Evolutionary conservation across 2,329 filamentous ascomycete genomes (phyloP).

Genomic region (Aspergillus arachidicola): DNA sequence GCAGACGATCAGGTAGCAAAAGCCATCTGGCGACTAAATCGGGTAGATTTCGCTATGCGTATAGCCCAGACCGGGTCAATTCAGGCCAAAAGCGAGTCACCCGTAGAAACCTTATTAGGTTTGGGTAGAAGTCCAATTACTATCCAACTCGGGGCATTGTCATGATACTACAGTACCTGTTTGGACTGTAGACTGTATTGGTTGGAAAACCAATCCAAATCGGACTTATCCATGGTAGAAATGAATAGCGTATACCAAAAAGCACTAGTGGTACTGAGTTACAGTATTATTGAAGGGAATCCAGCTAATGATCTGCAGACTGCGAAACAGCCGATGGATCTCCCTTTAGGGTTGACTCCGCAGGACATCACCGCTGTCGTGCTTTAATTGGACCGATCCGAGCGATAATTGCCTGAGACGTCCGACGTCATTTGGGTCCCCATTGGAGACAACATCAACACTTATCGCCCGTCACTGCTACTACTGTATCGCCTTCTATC

Average conservation of each 20-base stretch:
- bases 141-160: background rate
- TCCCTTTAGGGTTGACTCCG: slow-evolving; percentile 2
- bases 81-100: too few relatives aligned
- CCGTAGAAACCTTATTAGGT: background rate
- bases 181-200: background rate
- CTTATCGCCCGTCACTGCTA: background rate
- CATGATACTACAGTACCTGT: background rate
- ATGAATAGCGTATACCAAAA: background rate
- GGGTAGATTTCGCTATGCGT: background rate
- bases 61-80: background rate
- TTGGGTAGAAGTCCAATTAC: background rate
- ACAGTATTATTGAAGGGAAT: background rate
- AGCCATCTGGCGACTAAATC: slow-evolving; percentile 1
- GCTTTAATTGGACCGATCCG: background rate
- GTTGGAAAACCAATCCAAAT: background rate
- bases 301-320: slow-evolving; percentile 1
- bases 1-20: slow-evolving; percentile 12
- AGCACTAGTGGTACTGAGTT: background rate
- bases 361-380: background rate
- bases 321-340: slow-evolving; percentile 1
- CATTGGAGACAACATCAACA: background rate
- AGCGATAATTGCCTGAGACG: background rate
- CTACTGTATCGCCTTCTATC: background rate
- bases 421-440: background rate
- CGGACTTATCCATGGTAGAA: background rate